phyloP scores from a whole-genome alignment of 2,329 filamentous ascomycete species.

The Xylariaceae sp. region DNA sequence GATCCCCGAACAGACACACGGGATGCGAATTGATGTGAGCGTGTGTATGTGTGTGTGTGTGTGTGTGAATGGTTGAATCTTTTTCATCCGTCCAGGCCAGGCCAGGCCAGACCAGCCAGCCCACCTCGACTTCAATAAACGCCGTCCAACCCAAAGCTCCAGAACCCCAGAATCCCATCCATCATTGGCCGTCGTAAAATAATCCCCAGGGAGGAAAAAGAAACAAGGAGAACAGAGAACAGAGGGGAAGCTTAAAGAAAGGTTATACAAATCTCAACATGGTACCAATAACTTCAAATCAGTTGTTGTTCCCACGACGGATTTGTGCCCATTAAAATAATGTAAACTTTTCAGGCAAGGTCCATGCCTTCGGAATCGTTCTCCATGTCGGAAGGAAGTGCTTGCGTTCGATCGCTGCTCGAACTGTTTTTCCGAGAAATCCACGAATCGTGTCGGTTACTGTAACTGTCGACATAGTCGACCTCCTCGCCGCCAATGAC shows the following conservation, averaged over 20 bases:
- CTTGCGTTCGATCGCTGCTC: conserved; percentile 53
- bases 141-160: conserved; percentile 5
- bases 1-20: background rate
- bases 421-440: conserved; percentile 53
- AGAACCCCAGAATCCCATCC: background rate
- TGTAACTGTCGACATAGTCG: conserved; percentile 50
- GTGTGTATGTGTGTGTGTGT: background rate
- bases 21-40: background rate
- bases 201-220: background rate
- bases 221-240: background rate
- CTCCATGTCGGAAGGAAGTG: conserved; percentile 52
- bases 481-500: conserved; percentile 85
- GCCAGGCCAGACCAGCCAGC: background rate
- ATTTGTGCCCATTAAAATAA: no score
- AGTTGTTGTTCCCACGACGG: no score
- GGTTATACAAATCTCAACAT: background rate
- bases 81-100: no score
- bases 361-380: conserved; percentile 59
- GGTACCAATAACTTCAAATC: no score
- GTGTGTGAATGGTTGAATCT: background rate
- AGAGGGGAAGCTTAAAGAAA: background rate
- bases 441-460: conserved; percentile 41
- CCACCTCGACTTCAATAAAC: background rate
- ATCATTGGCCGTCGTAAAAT: conserved; percentile 7
- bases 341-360: conserved; percentile 34